Evolutionary conservation across 306 rosid species (phyloP), one percentile per base, ranked within the genome.

Genomic region (Vigna reflexopilosa): DNA sequence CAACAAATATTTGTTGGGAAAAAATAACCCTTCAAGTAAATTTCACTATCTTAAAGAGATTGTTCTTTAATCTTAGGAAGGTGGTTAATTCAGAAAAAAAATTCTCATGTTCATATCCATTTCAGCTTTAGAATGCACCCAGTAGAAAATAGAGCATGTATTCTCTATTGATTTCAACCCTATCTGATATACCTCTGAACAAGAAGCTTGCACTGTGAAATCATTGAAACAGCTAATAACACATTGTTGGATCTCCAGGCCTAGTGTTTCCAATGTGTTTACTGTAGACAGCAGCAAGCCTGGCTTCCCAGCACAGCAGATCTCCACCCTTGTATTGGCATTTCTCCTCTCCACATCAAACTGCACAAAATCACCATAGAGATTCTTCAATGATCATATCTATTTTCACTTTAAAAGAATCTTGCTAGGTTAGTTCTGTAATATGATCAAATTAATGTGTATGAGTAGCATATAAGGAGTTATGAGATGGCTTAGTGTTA

Each of bases 191-290:
- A 93, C 98, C 94, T 93, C 88, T 4, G 90, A 86, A 76, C 98
- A 93, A 74, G 91, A 89, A 84, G 98, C 98, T 54, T 87, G 98
- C 93, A 93, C 67, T 78, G 93, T 83, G 86, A 93, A 93, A 74
- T 91, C 98, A 78, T 82, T 89, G 86, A 93, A 93, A 77, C 91
- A 88, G 65, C 97, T 91, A 38, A 91, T 89, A 6, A 93, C 97
- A 26, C 98, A 93, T 22, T 93, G 91, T 80, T 93, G 86, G 82
- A 89, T 89, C 87, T 93, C 95, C 61, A 93, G 89, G 57, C 98
- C 98, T 47, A 88, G 80, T 28, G 90, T 89, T 78, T 93, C 98
- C 61, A 93, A 63, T 9, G 94, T 81, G 70, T 86, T 87, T 20
- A 93, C 85, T 2, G 97, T 88, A 4, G 94, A 88, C n/a, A 83